These are phyloP conservation scores for Nadsonia starkeyi-henricii DNA, from an alignment of 1,139 yeast genomes.

Conservation along the genomic window DNA sequence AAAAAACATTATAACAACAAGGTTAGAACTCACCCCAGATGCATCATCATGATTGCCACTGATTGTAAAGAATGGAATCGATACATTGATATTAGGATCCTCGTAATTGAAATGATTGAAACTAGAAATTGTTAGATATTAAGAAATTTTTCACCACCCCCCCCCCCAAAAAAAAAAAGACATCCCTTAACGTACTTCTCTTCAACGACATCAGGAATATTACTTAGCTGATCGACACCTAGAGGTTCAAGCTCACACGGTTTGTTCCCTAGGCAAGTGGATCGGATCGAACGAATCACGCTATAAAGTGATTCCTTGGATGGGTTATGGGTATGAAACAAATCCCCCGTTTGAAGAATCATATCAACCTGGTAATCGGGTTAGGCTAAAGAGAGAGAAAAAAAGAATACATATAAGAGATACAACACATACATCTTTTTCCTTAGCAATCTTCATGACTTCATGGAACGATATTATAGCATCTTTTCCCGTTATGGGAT, in stretches of 20 bases:
- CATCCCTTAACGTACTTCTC: background rate
- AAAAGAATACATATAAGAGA: background rate
- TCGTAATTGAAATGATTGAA: slow-evolving; percentile 70
- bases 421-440: slow-evolving; percentile 33
- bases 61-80: slow-evolving; percentile 88
- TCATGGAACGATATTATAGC: slow-evolving; percentile 82
- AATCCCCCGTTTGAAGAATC: slow-evolving; percentile 85
- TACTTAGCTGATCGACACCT: slow-evolving; percentile 40
- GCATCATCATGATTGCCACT: slow-evolving; percentile 97
- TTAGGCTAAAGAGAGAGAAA: too few relatives aligned
- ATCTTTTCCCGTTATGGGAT: slow-evolving; percentile 84
- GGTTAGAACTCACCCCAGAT: slow-evolving; percentile 41
- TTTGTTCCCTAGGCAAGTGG: slow-evolving; percentile 67
- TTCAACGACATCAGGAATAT: background rate
- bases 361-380: slow-evolving; percentile 61
- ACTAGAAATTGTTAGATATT: slow-evolving; percentile 5
- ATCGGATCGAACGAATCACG: slow-evolving; percentile 59
- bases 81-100: slow-evolving; percentile 77
- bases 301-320: slow-evolving; percentile 75
- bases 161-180: slow-evolving; percentile 42
- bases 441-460: slow-evolving; percentile 58
- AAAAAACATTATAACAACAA: background rate
- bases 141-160: slow-evolving; percentile 20
- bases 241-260: slow-evolving; percentile 79
- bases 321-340: slow-evolving; percentile 84